These are phyloP conservation scores for Theileria orientalis DNA, from an alignment of 169 alveolate genomes.

Conservation along the genomic window DNA sequence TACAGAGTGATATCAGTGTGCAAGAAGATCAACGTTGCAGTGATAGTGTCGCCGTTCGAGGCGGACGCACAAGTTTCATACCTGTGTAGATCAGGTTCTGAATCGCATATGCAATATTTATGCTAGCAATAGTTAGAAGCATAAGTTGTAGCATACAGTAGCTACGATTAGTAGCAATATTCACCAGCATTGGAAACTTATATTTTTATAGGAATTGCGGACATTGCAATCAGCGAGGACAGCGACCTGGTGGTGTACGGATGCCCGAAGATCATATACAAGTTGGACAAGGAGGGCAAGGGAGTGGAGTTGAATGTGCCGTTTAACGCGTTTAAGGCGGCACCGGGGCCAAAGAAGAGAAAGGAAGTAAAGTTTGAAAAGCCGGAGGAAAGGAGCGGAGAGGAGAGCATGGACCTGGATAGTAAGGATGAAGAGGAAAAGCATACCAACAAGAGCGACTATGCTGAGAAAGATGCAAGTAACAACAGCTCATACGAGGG, in stretches of 20 bases:
- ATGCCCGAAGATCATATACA: slow-evolving; percentile 84
- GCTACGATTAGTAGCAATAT: no score
- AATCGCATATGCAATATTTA: no score
- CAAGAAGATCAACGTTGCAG: slow-evolving; percentile 75
- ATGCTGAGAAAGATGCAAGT: background rate
- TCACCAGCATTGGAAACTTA: no score
- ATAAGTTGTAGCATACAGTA: no score
- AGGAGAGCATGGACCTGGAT: slow-evolving; percentile 14
- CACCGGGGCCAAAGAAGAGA: no score
- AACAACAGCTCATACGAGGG: background rate
- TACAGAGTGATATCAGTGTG: slow-evolving; percentile 64
- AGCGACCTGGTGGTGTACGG: slow-evolving; percentile 94
- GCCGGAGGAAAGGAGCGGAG: slow-evolving; percentile 33
- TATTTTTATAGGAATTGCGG: slow-evolving; percentile 71
- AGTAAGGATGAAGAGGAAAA: background rate
- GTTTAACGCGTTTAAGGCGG: slow-evolving; percentile 21
- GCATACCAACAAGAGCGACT: background rate
- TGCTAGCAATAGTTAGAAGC: no score
- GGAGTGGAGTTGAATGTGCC: slow-evolving; percentile 67
- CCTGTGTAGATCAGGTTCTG: slow-evolving; percentile 82
- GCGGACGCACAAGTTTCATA: slow-evolving; percentile 98
- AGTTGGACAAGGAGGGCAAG: slow-evolving; percentile 73
- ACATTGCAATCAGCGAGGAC: slow-evolving; percentile 89
- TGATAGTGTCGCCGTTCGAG: slow-evolving; percentile 96
- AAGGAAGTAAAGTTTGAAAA: slow-evolving; percentile 26